Evolutionary conservation across 495 filamentous ascomycete genomes (phyloP).

Genomic region (Sordaria brevicollis): DNA sequence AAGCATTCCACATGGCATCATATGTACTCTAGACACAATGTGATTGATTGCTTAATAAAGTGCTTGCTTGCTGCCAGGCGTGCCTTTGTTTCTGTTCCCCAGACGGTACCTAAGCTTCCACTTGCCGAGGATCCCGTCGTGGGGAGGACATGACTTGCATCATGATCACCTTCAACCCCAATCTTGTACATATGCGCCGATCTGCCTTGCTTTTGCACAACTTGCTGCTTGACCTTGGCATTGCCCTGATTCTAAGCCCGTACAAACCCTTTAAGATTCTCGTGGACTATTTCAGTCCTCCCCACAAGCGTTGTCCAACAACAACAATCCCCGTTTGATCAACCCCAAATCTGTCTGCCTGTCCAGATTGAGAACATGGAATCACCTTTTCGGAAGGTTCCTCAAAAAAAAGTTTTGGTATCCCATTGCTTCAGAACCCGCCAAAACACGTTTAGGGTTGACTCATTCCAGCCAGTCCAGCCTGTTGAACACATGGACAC

Average conservation of each 20-base stretch:
- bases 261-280: too few relatives aligned
- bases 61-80: not conserved
- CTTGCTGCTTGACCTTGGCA: not conserved
- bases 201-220: not conserved
- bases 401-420: not conserved
- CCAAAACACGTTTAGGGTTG: not conserved
- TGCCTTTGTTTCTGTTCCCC: not conserved
- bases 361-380: not conserved
- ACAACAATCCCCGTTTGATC: not conserved
- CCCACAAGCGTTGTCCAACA: not conserved
- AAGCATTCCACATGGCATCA: not conserved
- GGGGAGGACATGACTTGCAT: too few relatives aligned
- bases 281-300: too few relatives aligned
- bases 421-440: not conserved
- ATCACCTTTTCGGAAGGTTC: not conserved
- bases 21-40: not conserved
- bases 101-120: too few relatives aligned
- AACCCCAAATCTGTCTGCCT: not conserved
- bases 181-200: not conserved
- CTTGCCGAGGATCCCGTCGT: not conserved
- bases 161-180: not conserved
- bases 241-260: too few relatives aligned
- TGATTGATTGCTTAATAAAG: not conserved
- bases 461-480: not conserved
- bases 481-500: too few relatives aligned